Evolutionary conservation across 2,329 filamentous ascomycete species (phyloP).

Genomic region (Myotisia sp.): DNA sequence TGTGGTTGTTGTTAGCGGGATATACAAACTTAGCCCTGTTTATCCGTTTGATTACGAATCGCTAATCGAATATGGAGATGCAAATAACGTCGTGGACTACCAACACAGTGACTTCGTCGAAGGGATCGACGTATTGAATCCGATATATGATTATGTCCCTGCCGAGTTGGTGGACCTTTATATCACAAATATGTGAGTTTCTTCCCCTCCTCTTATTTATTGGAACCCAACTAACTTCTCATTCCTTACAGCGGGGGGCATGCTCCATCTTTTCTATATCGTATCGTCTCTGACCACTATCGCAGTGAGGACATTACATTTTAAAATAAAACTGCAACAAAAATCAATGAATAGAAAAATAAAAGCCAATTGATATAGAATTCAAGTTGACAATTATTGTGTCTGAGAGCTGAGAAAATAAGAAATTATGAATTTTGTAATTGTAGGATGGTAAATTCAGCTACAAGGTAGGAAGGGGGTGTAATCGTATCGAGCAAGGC

Average conservation of each 20-base stretch:
- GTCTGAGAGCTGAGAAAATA: conserved; percentile 1
- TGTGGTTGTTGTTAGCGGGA: conserved; percentile 75
- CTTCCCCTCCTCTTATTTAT: neutral
- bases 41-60: conserved; percentile 71
- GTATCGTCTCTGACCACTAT: conserved; percentile 53
- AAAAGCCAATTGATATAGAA: conserved; percentile 2
- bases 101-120: conserved; percentile 67
- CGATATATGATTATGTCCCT: conserved; percentile 68
- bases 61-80: conserved; percentile 74
- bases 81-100: conserved; percentile 61
- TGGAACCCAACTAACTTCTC: conserved; percentile 11
- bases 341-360: conserved; percentile 2
- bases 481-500: too few relatives aligned
- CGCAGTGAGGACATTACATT: conserved; percentile 46
- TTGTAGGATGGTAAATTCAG: too few relatives aligned
- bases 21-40: conserved; percentile 87
- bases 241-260: conserved; percentile 43
- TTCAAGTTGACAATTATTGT: conserved; percentile 4
- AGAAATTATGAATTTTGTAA: too few relatives aligned
- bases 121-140: conserved; percentile 62
- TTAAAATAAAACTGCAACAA: conserved; percentile 13
- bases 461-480: too few relatives aligned
- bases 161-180: conserved; percentile 47
- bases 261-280: conserved; percentile 50
- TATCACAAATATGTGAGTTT: conserved; percentile 65